Evolutionary conservation across 805 yeast species (phyloP), one percentile per base, ranked within the genome.

Genomic region (Candida montana): DNA sequence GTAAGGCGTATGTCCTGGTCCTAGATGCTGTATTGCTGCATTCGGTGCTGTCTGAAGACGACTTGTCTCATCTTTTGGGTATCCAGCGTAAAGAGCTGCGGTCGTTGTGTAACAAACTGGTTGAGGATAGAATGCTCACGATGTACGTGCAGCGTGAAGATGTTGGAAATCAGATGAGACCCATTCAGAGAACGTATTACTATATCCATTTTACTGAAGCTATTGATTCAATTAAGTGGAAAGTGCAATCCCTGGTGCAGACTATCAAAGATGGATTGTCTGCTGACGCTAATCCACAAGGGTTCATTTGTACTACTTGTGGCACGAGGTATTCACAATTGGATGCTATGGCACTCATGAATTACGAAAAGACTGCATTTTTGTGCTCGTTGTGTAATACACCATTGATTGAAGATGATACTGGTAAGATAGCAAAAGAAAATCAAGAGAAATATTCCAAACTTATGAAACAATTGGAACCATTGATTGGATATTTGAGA

Each of bases 201-300:
- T 93, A 77, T 61, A 81, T 91, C 41, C 96, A 88, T 57, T 79
- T 77, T 58, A 87, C 96, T 3, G 95, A 89, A 61, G 95, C 98
- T 0, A 86, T 93, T 31, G 99, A 93, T 64, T 79, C 96, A 4
- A 79, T 93, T 58, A 93, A 93, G 63, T 93, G 98, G 98, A 89
- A 90, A 57, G 85, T 91, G 45, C 96, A 91, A 60, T 77, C 85
- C 35, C 74, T 93, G 21, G 97, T 87, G 12, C 82, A 81, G 51
- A 61, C 72, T 41, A 71, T 90, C 42, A 87, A 87, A 57, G 86
- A 83, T 48, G 95, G 89, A 54, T 75, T 91, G 65, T 81, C 87
- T 39, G 84, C 80, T 49, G 85, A 83, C 54, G 80, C 88, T 20
- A 90, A 88, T 51, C 95, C 97, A 2, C 95, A 93, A 56, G 99